Base-by-base conservation (phyloP, 108 stramenopile species). In the Phaeodactylum tricornutum region DNA sequence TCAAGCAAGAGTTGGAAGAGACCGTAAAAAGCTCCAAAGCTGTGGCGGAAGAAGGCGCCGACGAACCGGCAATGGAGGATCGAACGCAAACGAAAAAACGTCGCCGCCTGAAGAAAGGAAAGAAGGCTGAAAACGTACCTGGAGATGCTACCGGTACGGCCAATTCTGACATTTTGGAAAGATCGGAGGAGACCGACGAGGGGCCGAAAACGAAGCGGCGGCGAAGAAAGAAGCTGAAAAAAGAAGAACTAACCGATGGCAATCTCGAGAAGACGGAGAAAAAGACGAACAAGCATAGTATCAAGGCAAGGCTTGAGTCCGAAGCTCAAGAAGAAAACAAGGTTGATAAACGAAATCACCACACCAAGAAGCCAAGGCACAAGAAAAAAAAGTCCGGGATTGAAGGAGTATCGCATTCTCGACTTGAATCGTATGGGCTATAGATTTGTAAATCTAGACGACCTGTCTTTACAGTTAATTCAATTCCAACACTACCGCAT, bases 341-440 rank as follows among this genome's bases (percentile, higher is more conserved):
- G 31, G 39, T n/a, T n/a, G n/a, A 19, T 21, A 38, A 2, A 16
- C 9, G 28, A 51, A 49, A 29, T 28, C 24, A 33, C 41, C 44
- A 32, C 48, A 50, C 29, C 45, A 63, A 47, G 39, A 46, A 53
- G 30, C 39, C 3, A 0, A 59, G 55, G 54, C 62, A 66, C 20
- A 66, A 67, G 40, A 67, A 60, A 36, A 67, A 69, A 29, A 63
- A 62, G 54, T 69, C 61, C 39, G 60, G 51, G 20, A 67, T 86
- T 1, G 72, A 69, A 8, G 84, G 81, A 14, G 47, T 91, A 19
- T 76, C 84, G 0, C 42, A 65, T 17, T 77, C 84, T 17, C 74
- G 88, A 8, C 64, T 91, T 20, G 68, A 75, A 30, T 69, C 84
- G 7, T 86, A 91, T 62, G 88, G 88, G 21, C 45, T 89, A 30